These are phyloP conservation scores for Trichocladium antarcticum DNA, from an alignment of 495 filamentous ascomycete genomes.

Conservation along the genomic window DNA sequence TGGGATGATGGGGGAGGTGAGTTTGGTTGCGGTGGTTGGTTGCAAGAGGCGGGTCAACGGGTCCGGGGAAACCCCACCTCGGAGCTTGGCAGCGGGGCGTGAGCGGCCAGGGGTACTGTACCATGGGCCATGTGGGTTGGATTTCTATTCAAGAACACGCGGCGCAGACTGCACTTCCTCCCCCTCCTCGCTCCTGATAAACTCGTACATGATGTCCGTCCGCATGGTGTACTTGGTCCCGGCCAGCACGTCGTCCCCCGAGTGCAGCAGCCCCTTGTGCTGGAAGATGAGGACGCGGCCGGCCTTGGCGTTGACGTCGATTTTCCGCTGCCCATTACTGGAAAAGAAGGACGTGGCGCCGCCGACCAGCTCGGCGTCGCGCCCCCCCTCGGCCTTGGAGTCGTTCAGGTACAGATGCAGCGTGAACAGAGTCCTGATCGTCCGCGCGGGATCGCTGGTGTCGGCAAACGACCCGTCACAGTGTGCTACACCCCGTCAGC, in stretches of 20 bases:
- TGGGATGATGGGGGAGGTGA: not conserved
- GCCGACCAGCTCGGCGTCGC: slow-evolving; percentile 38
- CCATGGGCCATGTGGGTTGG: not conserved
- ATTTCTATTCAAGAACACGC: too few species aligned
- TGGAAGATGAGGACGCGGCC: slow-evolving; percentile 72
- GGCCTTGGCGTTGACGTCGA: slow-evolving; percentile 57
- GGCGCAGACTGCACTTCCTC: too few species aligned
- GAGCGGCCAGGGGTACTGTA: not conserved
- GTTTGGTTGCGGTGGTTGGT: not conserved
- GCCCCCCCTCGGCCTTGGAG: slow-evolving; percentile 26
- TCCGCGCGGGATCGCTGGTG: slow-evolving; percentile 36
- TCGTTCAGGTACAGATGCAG: slow-evolving; percentile 76
- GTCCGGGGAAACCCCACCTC: not conserved
- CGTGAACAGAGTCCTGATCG: slow-evolving; percentile 55
- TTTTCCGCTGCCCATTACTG: slow-evolving; percentile 30
- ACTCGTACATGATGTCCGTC: slow-evolving; percentile 65
- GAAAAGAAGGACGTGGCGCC: slow-evolving; percentile 57
- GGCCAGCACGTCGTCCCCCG: slow-evolving; percentile 59
- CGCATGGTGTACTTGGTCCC: slow-evolving; percentile 70
- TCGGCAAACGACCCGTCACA: slow-evolving; percentile 60
- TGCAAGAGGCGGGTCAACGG: too few species aligned
- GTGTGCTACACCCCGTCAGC: slow-evolving; percentile 43
- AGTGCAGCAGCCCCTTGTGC: slow-evolving; percentile 55
- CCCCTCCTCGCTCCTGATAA: slow-evolving; percentile 2
- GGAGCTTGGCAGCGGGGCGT: not conserved